These are phyloP conservation scores for Phialophora verrucosa DNA, from an alignment of 2,329 filamentous ascomycete species.

Conservation along the genomic window DNA sequence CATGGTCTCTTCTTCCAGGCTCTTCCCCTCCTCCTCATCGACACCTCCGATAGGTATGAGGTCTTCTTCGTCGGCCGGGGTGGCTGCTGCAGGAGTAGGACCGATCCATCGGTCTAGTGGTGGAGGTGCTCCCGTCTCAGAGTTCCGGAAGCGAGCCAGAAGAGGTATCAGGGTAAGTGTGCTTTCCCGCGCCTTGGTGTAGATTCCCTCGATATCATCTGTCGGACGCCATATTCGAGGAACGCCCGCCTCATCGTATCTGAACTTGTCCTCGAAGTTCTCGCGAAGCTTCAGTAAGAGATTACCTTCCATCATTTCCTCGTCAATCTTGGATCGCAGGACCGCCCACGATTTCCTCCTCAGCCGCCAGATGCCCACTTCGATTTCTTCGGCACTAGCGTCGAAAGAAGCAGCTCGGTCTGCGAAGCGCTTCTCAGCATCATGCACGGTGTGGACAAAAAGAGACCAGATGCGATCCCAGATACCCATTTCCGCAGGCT, in stretches of 20 bases:
- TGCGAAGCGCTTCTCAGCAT: conserved; percentile 83
- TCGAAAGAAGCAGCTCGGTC: conserved; percentile 93
- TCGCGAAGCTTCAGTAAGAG: conserved; percentile 92
- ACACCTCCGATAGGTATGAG: conserved; percentile 87
- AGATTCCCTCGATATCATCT: conserved; percentile 95
- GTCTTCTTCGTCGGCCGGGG: conserved; percentile 87
- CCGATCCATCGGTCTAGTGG: conserved; percentile 87
- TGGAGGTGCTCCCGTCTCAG: conserved; percentile 72
- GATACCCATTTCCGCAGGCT: conserved; percentile 79
- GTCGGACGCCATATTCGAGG: conserved; percentile 95
- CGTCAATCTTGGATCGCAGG: conserved; percentile 86
- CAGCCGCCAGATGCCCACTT: conserved; percentile 89
- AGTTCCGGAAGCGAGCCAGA: conserved; percentile 80
- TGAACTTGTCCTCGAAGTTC: conserved; percentile 99
- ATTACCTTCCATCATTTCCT: conserved; percentile 98
- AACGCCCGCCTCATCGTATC: conserved; percentile 93
- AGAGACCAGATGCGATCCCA: conserved; percentile 95
- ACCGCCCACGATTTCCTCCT: conserved; percentile 94
- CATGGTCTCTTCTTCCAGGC: conserved; percentile 93
- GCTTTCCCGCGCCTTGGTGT: conserved; percentile 89
- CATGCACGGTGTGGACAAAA: conserved; percentile 80
- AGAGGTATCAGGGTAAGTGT: conserved; percentile 90
- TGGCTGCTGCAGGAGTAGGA: conserved; percentile 72
- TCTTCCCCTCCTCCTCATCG: conserved; percentile 93
- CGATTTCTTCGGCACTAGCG: conserved; percentile 86